These are phyloP conservation scores for Coleophoma cylindrospora DNA, from an alignment of 2,329 filamentous ascomycete species.

Conservation along the genomic window DNA sequence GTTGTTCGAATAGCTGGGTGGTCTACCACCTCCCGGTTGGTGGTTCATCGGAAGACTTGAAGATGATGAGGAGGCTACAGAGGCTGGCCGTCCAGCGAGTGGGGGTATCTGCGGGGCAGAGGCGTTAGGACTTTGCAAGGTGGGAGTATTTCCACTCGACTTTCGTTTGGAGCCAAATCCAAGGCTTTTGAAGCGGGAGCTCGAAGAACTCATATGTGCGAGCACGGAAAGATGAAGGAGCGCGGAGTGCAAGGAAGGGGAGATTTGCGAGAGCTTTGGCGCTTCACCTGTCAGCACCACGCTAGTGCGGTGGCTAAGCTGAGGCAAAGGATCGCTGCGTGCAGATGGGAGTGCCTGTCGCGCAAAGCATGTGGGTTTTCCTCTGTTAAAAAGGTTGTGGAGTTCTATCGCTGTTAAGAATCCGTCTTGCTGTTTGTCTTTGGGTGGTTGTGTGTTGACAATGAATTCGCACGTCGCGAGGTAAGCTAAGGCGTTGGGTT, in stretches of 20 bases:
- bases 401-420: neutral
- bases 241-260: constrained; percentile 18
- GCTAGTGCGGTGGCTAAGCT: neutral
- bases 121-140: constrained; percentile 24
- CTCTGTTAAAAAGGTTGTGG: neutral
- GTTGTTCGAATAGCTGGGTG: constrained; percentile 59
- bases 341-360: too few species aligned
- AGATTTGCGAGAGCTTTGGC: neutral
- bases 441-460: too few species aligned
- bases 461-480: too few species aligned
- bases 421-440: too few species aligned
- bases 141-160: constrained; percentile 55
- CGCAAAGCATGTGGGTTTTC: neutral
- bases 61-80: constrained; percentile 43
- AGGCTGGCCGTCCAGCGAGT: constrained; percentile 26
- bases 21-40: constrained; percentile 52
- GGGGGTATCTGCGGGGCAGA: constrained; percentile 18
- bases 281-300: neutral
- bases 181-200: constrained; percentile 73
- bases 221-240: constrained; percentile 24
- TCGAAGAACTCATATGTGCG: constrained; percentile 69
- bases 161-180: constrained; percentile 74
- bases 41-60: constrained; percentile 59
- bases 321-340: neutral
- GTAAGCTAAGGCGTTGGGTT: too few species aligned